Evolutionary conservation across 495 filamentous ascomycete genomes (phyloP), one percentile per base, ranked within the genome.

Genomic region (Neurospora sp.): DNA sequence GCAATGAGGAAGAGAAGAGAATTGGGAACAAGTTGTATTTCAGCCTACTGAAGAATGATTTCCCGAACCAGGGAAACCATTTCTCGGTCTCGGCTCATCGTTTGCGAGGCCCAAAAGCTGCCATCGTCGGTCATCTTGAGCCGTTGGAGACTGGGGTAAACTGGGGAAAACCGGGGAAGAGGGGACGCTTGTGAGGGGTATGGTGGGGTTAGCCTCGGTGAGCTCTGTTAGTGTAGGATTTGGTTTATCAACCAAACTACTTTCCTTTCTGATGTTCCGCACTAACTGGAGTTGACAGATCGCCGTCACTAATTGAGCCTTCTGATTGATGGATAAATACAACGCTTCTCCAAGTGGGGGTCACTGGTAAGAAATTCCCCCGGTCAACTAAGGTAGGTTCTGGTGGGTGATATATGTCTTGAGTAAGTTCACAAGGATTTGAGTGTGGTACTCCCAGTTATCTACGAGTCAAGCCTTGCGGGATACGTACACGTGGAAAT

Each of bases 281-380:
- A n/a, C n/a, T n/a, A n/a, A n/a, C n/a, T n/a, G n/a, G n/a, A n/a
- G n/a, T n/a, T n/a, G n/a, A n/a, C n/a, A n/a, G 53, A 40, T 69
- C 35, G 31, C 20, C 9, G 37, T 16, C 40, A 61, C 8, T 6
- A 59, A 69, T 22, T 40, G 16, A 22, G 71, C 20, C 68, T 44
- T 75, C 27, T 81, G 81, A 82, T 82, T 82, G 81, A 79, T 77
- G 81, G 81, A 80, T 77, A 81, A 82, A 77, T 79, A 16, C 27
- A 35, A 1, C 14, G 27, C 27, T 65, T 35, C 53, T 35, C 6
- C 53, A 35, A 35, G 53, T 65, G 53, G 53, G 53, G 53, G 53
- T 35, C 35, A 20, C 27, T 31, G 27, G 27, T 3, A 35, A 35
- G 27, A 18, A 18, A 35, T 35, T 35, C 3, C 31, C 31, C 31